Conservation (phyloP, 225 moss, liverwort and hornwort species). For the Marchantia paleacea region DNA sequence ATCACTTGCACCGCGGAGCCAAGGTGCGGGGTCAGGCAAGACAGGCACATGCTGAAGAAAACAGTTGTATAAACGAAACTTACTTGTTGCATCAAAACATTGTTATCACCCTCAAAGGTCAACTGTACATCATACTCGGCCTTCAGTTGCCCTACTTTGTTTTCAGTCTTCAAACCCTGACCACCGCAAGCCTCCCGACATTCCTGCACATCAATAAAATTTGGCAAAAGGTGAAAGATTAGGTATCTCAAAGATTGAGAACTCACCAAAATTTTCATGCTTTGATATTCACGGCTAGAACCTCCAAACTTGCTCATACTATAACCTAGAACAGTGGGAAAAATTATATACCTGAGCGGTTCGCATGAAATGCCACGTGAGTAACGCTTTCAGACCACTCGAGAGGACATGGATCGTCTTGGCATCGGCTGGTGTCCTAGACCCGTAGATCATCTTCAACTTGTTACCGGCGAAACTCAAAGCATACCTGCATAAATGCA, state of each 20-base stretch:
- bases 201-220: slow-evolving; percentile 49
- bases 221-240: no score
- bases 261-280: neutral
- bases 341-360: slow-evolving; percentile 64
- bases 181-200: slow-evolving; percentile 96
- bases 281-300: neutral
- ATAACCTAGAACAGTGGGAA: neutral
- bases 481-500: slow-evolving; percentile 57
- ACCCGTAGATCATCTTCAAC: slow-evolving; percentile 51
- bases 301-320: neutral
- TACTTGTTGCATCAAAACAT: slow-evolving; percentile 95
- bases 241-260: neutral
- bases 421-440: slow-evolving; percentile 46
- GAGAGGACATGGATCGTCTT: slow-evolving; percentile 86
- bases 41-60: no score
- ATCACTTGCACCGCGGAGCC: no score
- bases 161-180: slow-evolving; percentile 82
- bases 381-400: slow-evolving; percentile 74
- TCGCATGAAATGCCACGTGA: slow-evolving; percentile 71
- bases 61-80: neutral
- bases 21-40: no score
- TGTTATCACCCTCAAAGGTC: slow-evolving; percentile 96
- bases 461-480: slow-evolving; percentile 72
- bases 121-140: slow-evolving; percentile 81
- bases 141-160: slow-evolving; percentile 76